Evolutionary conservation across 2,329 filamentous ascomycete genomes (phyloP).

Genomic region (Hymenoscyphus fraxineus): DNA sequence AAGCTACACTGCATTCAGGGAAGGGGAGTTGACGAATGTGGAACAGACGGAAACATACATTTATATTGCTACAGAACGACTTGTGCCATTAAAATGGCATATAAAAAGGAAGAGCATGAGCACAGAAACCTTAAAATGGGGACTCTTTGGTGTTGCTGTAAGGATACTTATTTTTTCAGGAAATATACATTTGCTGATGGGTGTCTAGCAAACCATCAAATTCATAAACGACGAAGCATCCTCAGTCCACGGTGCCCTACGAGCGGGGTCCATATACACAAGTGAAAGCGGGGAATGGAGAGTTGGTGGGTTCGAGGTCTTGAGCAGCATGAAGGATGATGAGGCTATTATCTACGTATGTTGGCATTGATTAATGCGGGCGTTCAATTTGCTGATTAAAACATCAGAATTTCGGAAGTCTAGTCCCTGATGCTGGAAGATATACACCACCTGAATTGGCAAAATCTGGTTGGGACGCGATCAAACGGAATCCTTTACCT

Average conservation of each 20-base stretch:
- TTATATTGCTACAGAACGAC: slow-evolving; percentile 90
- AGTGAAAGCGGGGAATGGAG: slow-evolving; percentile 99
- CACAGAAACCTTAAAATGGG: slow-evolving; percentile 96
- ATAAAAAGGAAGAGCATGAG: slow-evolving; percentile 82
- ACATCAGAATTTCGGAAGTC: slow-evolving; percentile 72
- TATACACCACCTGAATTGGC: slow-evolving; percentile 86
- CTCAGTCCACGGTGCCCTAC: slow-evolving; percentile 84
- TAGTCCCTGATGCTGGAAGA: slow-evolving; percentile 78
- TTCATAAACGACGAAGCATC: slow-evolving; percentile 94
- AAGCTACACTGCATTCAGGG: neutral
- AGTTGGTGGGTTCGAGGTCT: slow-evolving; percentile 84
- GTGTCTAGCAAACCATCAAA: slow-evolving; percentile 72
- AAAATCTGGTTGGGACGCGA: slow-evolving; percentile 83
- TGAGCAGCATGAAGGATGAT: slow-evolving; percentile 95
- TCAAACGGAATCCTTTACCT: slow-evolving; percentile 76
- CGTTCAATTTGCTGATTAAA: slow-evolving; percentile 10
- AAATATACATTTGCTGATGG: slow-evolving; percentile 4
- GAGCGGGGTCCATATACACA: slow-evolving; percentile 83
- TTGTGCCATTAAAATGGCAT: slow-evolving; percentile 85
- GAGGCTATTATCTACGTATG: slow-evolving; percentile 82
- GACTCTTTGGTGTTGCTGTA: slow-evolving; percentile 80
- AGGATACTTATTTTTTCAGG: slow-evolving; percentile 21
- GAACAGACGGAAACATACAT: slow-evolving; percentile 84
- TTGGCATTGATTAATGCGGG: neutral
- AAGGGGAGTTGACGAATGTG: slow-evolving; percentile 24